These are phyloP conservation scores for Noccaea caerulescens DNA, from an alignment of 345 rosid species.

Conservation along the genomic window DNA sequence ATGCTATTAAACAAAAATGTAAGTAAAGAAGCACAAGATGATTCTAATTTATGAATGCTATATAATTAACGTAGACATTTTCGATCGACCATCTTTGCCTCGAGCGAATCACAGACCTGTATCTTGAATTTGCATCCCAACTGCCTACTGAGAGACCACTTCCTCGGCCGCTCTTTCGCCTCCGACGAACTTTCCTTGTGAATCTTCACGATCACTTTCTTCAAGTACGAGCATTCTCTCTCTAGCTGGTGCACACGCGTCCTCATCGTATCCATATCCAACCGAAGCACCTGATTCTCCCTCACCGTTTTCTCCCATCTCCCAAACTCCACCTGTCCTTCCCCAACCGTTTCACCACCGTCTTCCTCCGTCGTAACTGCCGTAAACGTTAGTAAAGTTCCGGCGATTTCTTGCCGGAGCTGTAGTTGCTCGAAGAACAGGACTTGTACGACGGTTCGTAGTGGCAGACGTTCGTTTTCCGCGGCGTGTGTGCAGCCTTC, in stretches of 20 bases:
- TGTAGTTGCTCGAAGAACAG: constrained; percentile 81
- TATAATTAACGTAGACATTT: constrained; percentile 15
- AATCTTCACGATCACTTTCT: constrained; percentile 68
- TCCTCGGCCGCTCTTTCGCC: constrained; percentile 43
- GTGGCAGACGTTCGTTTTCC: constrained; percentile 84
- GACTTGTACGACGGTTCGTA: constrained; percentile 83
- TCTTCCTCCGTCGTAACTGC: constrained; percentile 12
- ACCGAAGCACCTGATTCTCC: constrained; percentile 81
- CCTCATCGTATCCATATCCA: constrained; percentile 88
- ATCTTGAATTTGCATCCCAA: constrained; percentile 83
- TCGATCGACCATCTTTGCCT: constrained; percentile 49
- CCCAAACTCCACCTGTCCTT: constrained; percentile 15
- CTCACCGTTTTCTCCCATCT: constrained; percentile 68
- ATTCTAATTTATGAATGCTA: background rate
- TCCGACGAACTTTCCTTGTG: constrained; percentile 44
- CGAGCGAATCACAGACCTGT: constrained; percentile 85
- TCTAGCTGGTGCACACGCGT: constrained; percentile 80
- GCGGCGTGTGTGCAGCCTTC: constrained; percentile 98
- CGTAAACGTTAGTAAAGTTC: constrained; percentile 48
- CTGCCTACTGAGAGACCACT: constrained; percentile 49
- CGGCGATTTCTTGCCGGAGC: constrained; percentile 71
- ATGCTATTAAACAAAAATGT: background rate
- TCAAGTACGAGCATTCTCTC: constrained; percentile 72
- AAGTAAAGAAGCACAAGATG: background rate
- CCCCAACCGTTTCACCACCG: constrained; percentile 1